These are phyloP conservation scores for Rhododendron williamsianum DNA, from an alignment of 148 eudicot genomes.

Conservation along the genomic window DNA sequence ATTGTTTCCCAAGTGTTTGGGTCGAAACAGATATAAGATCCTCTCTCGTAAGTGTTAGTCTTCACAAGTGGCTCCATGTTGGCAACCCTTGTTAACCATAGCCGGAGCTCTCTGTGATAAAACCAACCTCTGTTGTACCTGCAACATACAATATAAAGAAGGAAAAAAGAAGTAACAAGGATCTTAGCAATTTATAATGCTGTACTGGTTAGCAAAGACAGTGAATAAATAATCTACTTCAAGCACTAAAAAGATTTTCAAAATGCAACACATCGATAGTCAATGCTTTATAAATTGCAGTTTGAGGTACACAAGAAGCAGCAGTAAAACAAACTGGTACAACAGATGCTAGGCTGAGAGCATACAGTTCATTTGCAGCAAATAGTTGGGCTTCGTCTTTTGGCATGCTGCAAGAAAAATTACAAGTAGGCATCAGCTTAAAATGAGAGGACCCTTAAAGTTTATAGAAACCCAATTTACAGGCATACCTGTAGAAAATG, in stretches of 20 bases:
- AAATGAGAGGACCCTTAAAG: neutral
- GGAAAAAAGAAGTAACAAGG: neutral
- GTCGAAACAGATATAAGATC: conserved; percentile 72
- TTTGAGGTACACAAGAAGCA: neutral
- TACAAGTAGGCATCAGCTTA: neutral
- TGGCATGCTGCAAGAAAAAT: conserved; percentile 67
- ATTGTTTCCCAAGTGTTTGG: conserved; percentile 85
- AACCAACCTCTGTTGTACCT: conserved; percentile 84
- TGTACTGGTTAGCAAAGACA: neutral
- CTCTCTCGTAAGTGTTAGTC: conserved; percentile 68
- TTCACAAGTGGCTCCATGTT: conserved; percentile 74
- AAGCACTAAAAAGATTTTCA: neutral
- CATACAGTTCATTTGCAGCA: conserved; percentile 91
- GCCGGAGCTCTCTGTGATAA: conserved; percentile 71
- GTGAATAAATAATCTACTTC: neutral
- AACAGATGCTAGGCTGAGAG: conserved; percentile 5
- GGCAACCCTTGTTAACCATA: conserved; percentile 60
- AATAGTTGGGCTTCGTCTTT: conserved; percentile 78
- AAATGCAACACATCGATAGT: neutral
- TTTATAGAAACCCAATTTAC: neutral
- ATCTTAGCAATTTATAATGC: conserved; percentile 7
- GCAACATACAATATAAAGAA: conserved; percentile 14
- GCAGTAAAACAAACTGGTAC: neutral
- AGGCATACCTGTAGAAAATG: conserved; percentile 67
- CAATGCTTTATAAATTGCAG: neutral